Evolutionary conservation across 768 basidiomycete species (phyloP).

Genomic region (Saitozyma sp.): DNA sequence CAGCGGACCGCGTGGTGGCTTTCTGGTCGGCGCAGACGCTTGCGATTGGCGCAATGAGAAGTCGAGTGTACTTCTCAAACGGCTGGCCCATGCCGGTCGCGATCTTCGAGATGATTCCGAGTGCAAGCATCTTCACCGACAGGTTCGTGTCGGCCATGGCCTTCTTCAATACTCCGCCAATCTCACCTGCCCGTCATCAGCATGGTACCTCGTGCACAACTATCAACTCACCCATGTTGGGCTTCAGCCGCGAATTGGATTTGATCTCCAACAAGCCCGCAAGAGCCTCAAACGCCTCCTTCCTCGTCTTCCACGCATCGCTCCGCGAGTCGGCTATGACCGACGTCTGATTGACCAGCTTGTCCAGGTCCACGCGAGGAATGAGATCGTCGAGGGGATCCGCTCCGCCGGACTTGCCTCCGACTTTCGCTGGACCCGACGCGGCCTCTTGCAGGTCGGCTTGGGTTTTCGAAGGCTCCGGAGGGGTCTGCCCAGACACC

Average conservation of each 20-base stretch:
- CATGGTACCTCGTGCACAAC: not conserved
- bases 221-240: slow-evolving; percentile 70
- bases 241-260: slow-evolving; percentile 86
- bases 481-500: slow-evolving; percentile 71
- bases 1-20: slow-evolving; percentile 75
- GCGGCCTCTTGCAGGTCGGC: slow-evolving; percentile 65
- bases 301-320: slow-evolving; percentile 95
- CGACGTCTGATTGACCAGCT: slow-evolving; percentile 75
- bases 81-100: slow-evolving; percentile 93
- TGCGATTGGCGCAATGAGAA: slow-evolving; percentile 73
- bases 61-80: slow-evolving; percentile 83
- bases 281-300: slow-evolving; percentile 85
- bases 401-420: slow-evolving; percentile 54
- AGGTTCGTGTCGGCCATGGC: slow-evolving; percentile 91
- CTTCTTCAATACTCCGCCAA: slow-evolving; percentile 80
- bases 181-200: slow-evolving; percentile 67
- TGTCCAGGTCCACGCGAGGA: slow-evolving; percentile 89
- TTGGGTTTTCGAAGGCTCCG: slow-evolving; percentile 74
- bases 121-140: slow-evolving; percentile 81
- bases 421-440: slow-evolving; percentile 55
- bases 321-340: slow-evolving; percentile 81
- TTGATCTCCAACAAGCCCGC: slow-evolving; percentile 85
- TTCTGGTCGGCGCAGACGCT: slow-evolving; percentile 92
- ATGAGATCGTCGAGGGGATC: slow-evolving; percentile 93
- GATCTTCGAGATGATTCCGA: slow-evolving; percentile 85